A percentile compares a stretch with the other conserved stretches of the same genome.
Evolutionary conservation across 768 basidiomycete genomes (phyloP).

Genomic region (Amanita pseudoporphyria): DNA sequence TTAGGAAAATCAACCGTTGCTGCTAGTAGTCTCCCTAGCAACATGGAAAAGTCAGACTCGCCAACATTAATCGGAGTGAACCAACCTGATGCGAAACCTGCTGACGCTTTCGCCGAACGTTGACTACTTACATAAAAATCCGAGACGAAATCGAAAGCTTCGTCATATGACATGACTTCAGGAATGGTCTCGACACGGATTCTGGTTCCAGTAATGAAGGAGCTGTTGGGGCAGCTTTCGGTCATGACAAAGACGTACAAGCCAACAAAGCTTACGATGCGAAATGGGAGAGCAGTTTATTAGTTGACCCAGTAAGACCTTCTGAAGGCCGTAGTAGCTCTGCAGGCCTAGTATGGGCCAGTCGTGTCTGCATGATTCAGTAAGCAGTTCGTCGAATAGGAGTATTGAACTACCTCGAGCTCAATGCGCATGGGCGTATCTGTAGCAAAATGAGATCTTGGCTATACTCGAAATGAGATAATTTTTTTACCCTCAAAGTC

Average conservation of each 20-base stretch:
- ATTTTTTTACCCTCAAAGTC: conserved; percentile 60
- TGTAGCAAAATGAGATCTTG: conserved; percentile 17
- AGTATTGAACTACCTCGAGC: conserved; percentile 50
- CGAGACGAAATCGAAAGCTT: conserved; percentile 60
- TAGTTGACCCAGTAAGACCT: conserved; percentile 57
- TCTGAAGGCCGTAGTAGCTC: conserved; percentile 64
- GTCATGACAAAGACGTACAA: neutral
- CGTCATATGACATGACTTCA: conserved; percentile 45
- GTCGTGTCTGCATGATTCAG: conserved; percentile 50
- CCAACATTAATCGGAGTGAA: conserved; percentile 7
- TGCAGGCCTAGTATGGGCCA: conserved; percentile 76
- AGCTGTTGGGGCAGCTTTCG: conserved; percentile 19
- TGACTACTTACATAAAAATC: conserved; percentile 54
- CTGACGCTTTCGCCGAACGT: conserved; percentile 27
- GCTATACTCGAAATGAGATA: neutral
- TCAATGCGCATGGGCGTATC: conserved; percentile 83
- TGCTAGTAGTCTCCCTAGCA: conserved; percentile 52
- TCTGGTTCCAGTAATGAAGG: conserved; percentile 26
- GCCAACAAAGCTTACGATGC: conserved; percentile 35
- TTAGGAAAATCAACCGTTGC: conserved; percentile 58
- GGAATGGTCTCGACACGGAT: conserved; percentile 59
- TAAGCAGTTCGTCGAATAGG: conserved; percentile 1
- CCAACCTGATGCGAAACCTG: conserved; percentile 36
- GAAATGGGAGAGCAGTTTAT: conserved; percentile 68
- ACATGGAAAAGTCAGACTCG: neutral